Conservation (phyloP, 1,139 yeast species). For the Suhomyces coccinellae region DNA sequence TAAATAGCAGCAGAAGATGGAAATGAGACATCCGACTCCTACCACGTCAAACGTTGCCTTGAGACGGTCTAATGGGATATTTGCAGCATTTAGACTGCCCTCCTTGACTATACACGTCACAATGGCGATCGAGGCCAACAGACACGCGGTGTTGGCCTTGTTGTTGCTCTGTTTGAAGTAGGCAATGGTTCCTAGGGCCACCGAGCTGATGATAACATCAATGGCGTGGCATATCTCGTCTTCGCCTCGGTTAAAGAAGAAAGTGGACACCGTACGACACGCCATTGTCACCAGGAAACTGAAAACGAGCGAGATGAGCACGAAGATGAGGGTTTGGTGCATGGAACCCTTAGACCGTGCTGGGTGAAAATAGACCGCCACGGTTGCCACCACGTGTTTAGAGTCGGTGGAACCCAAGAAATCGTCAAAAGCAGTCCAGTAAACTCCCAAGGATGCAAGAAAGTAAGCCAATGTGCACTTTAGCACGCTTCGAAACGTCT, state of each 20-base stretch:
- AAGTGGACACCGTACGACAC: slow-evolving; percentile 55
- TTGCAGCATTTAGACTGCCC: slow-evolving; percentile 64
- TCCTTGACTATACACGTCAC: slow-evolving; percentile 77
- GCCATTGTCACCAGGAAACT: slow-evolving; percentile 56
- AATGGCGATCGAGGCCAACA: slow-evolving; percentile 70
- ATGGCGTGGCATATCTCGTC: slow-evolving; percentile 55
- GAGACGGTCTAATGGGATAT: slow-evolving; percentile 58
- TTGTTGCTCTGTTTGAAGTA: slow-evolving; percentile 67
- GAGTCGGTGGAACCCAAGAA: slow-evolving; percentile 68
- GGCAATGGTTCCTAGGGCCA: slow-evolving; percentile 65
- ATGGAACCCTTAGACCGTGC: slow-evolving; percentile 77
- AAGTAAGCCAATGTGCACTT: slow-evolving; percentile 75
- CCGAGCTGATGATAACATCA: slow-evolving; percentile 55
- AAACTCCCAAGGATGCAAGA: slow-evolving; percentile 75
- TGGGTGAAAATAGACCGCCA: slow-evolving; percentile 84
- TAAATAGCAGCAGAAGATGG: slow-evolving; percentile 58
- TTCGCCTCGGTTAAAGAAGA: slow-evolving; percentile 46
- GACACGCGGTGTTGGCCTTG: slow-evolving; percentile 76
- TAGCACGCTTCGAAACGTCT: slow-evolving; percentile 33
- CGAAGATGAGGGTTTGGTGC: slow-evolving; percentile 72
- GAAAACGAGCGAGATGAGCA: slow-evolving; percentile 53
- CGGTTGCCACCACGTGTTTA: slow-evolving; percentile 80
- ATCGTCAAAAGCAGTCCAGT: slow-evolving; percentile 54
- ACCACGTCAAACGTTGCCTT: slow-evolving; percentile 60
- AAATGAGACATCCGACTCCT: slow-evolving; percentile 58